phyloP scores from a whole-genome alignment of 2,329 filamentous ascomycete genomes.

The Colletotrichum sp. region DNA sequence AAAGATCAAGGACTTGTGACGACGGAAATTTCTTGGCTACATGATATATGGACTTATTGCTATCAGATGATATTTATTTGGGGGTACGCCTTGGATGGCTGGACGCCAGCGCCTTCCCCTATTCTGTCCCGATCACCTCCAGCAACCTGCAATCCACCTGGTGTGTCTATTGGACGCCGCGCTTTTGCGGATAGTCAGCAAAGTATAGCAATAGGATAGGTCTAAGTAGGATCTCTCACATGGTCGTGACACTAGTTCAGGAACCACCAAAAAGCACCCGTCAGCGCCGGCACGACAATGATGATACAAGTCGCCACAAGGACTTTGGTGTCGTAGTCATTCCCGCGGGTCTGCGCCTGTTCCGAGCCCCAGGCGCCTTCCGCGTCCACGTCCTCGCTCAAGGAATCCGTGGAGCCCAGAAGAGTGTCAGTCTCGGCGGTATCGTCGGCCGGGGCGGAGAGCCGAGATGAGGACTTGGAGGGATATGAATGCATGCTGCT shows the following conservation, averaged over 20 bases:
- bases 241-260: not conserved
- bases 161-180: not conserved
- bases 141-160: not conserved
- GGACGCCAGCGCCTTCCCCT: not conserved
- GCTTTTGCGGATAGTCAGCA: not conserved
- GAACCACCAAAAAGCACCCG: not conserved
- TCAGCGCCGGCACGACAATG: not conserved
- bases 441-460: not conserved
- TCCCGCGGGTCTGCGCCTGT: not conserved
- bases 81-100: too few relatives aligned
- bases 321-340: not conserved
- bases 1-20: too few relatives aligned
- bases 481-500: not conserved
- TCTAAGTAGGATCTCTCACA: not conserved
- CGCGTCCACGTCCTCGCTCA: not conserved
- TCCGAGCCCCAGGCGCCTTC: not conserved
- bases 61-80: too few relatives aligned
- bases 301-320: not conserved
- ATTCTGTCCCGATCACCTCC: not conserved
- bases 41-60: too few relatives aligned
- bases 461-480: not conserved
- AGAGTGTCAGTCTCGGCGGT: not conserved
- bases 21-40: too few relatives aligned
- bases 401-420: not conserved
- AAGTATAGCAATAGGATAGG: accelerated